Base-by-base conservation (phyloP, 768 basidiomycete genomes). In the Chalciporus pseudorubinellus region DNA sequence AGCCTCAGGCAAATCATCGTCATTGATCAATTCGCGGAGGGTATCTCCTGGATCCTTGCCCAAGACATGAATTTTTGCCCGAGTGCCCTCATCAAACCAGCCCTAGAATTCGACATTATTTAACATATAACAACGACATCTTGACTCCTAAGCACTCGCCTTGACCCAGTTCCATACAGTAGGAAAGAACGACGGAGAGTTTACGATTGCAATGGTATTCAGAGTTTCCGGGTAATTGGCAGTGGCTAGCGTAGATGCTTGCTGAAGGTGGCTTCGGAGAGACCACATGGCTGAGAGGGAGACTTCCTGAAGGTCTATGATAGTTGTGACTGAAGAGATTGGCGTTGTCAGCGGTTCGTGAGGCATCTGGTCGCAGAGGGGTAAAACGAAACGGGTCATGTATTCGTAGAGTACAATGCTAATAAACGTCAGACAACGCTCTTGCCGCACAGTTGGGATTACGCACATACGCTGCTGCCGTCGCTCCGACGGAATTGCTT, bases 131-230 rank as follows among this genome's bases (percentile, higher is more conserved):
- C 18, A 40, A 9, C 21, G 10, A 7, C 12, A 1, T 5, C 4
- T 19, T 29, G 8, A 11, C 29, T 26, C 26, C 34, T 38, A 6
- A 8, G 12, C 18, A 52, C 70, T 36, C 51, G 83, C 85, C 74
- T 88, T 89, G 64, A 92, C 76, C 90, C 90, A 92, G 28, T 77
- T 77, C 90, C 90, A 93, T 10, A 92, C 74, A 2, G 84, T 88
- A 3, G 85, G 80, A 67, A 93, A 93, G 74, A 91, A 93, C 0
- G 81, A 73, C 0, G 92, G 91, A 0, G 89, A 83, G 57, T 92
- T 92, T 48, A 93, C 83, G 48, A 93, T 69, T 11, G 76, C 83
- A 58, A 85, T 80, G 31, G 78, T 76, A 58, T 78, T 72, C 38
- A 91, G 72, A 0, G 88, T 89, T 67, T 92, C 90, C 1, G 90